Evolutionary conservation across 2,329 filamentous ascomycete genomes (phyloP).

Genomic region (Microcera coccophila): DNA sequence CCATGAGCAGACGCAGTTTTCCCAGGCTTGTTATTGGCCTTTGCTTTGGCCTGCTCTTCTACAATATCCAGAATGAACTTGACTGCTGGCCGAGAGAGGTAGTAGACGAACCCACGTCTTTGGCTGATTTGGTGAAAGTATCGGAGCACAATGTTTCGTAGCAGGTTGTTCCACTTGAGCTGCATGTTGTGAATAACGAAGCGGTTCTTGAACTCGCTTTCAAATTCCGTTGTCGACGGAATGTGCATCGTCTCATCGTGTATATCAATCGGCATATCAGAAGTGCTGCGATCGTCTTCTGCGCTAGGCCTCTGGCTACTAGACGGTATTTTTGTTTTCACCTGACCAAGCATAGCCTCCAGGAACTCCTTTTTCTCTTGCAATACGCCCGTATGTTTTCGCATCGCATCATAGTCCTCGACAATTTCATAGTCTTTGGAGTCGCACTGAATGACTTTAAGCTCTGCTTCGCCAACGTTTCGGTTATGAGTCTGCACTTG

Average conservation of each 20-base stretch:
- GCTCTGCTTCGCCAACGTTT: conserved; percentile 70
- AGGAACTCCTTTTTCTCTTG: conserved; percentile 56
- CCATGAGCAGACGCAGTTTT: conserved; percentile 28
- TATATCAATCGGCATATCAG: conserved; percentile 44
- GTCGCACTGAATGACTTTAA: conserved; percentile 55
- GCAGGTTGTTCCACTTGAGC: conserved; percentile 95
- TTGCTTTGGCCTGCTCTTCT: conserved; percentile 81
- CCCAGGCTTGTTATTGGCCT: conserved; percentile 35
- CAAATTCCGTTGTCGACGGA: conserved; percentile 72
- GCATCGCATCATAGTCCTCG: conserved; percentile 58
- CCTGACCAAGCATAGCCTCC: conserved; percentile 54
- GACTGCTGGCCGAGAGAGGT: conserved; percentile 89
- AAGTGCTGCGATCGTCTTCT: conserved; percentile 25
- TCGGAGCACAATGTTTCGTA: conserved; percentile 92
- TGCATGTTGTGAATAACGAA: conserved; percentile 98
- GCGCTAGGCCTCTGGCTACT: conserved; percentile 26
- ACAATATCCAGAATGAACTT: conserved; percentile 98
- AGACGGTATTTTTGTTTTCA: conserved; percentile 37
- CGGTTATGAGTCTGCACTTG: conserved; percentile 75
- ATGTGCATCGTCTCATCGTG: conserved; percentile 61
- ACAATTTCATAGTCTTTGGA: conserved; percentile 48
- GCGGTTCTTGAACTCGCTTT: conserved; percentile 94
- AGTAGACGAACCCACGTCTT: conserved; percentile 93
- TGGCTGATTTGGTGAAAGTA: conserved; percentile 98
- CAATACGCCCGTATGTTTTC: conserved; percentile 52